Conservation (phyloP, 345 rosid species). For the Rhodamnia rubescens region DNA sequence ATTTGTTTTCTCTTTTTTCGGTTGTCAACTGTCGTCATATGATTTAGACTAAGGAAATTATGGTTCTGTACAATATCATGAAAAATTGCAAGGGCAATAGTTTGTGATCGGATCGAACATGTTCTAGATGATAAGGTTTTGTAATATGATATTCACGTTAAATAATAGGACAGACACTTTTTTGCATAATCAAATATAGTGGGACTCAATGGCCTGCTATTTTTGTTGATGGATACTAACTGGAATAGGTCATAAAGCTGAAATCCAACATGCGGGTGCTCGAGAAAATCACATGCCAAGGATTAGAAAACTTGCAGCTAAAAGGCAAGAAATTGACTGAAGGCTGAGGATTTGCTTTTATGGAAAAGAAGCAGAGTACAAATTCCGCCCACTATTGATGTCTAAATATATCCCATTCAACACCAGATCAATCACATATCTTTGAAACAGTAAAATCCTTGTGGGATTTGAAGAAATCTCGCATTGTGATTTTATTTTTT, state of each 20-base stretch:
- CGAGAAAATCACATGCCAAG: conserved; percentile 25
- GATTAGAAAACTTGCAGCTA: background rate
- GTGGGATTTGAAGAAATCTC: background rate
- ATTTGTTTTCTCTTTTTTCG: background rate
- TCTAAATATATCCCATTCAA: background rate
- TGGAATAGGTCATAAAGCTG: conserved; percentile 3
- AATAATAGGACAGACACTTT: background rate
- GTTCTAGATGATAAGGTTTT: background rate
- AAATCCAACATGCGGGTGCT: conserved; percentile 13
- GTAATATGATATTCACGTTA: background rate
- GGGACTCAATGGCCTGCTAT: background rate
- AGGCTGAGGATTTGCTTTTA: background rate
- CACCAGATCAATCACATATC: background rate
- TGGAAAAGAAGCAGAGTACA: background rate
- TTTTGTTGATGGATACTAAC: background rate
- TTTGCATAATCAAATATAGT: background rate
- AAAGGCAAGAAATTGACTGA: background rate
- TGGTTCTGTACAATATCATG: background rate
- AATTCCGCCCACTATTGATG: background rate
- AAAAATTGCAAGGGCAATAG: background rate
- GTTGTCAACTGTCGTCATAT: background rate
- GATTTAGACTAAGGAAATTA: background rate
- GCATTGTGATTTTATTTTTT: background rate
- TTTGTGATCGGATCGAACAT: background rate
- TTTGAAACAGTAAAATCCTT: background rate